Percentiles rank a stretch among this genome's conserved stretches.
Evolutionary conservation across 192 early-diverging fungal genomes (phyloP).

Genomic region (Linderina pennispora): DNA sequence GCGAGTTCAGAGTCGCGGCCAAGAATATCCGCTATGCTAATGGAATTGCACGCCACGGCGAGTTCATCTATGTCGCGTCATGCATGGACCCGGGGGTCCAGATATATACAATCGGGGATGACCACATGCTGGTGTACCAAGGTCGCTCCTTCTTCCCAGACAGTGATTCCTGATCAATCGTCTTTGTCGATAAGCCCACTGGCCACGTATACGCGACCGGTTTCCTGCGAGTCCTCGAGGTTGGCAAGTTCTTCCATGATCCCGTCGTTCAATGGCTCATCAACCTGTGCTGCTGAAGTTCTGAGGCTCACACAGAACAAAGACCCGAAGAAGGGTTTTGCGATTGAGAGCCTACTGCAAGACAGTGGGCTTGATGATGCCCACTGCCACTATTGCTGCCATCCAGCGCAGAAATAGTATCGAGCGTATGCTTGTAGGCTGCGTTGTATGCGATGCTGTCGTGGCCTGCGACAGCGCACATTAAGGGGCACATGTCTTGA

Average conservation of each 20-base stretch:
- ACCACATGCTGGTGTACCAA: slow-evolving; percentile 5
- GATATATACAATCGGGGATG: slow-evolving; percentile 10
- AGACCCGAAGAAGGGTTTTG: slow-evolving; percentile 8
- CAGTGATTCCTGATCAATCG: slow-evolving; percentile 33
- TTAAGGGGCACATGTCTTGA: slow-evolving; percentile 1
- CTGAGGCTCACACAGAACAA: slow-evolving; percentile 16
- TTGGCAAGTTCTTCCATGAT: slow-evolving; percentile 16
- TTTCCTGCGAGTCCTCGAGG: slow-evolving; percentile 20
- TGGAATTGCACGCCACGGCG: slow-evolving; percentile 30
- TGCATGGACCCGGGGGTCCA: slow-evolving; percentile 29
- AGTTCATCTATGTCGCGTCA: slow-evolving; percentile 38
- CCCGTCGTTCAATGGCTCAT: slow-evolving; percentile 29
- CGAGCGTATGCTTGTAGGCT: slow-evolving; percentile 30
- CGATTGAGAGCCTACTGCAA: slow-evolving; percentile 17
- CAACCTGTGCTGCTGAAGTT: slow-evolving; percentile 21
- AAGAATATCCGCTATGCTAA: slow-evolving; percentile 29
- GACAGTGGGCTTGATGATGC: slow-evolving; percentile 39
- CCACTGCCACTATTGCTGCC: slow-evolving; percentile 35
- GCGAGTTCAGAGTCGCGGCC: slow-evolving; percentile 21
- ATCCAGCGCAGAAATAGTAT: slow-evolving; percentile 33
- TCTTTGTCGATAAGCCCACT: slow-evolving; percentile 26
- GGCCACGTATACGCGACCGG: slow-evolving; percentile 39
- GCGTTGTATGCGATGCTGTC: slow-evolving; percentile 29
- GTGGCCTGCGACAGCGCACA: slow-evolving; percentile 12
- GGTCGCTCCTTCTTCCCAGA: slow-evolving; percentile 26